Evolutionary conservation across 148 eudicot species (phyloP).

Genomic region (Amaranthus palmeri): DNA sequence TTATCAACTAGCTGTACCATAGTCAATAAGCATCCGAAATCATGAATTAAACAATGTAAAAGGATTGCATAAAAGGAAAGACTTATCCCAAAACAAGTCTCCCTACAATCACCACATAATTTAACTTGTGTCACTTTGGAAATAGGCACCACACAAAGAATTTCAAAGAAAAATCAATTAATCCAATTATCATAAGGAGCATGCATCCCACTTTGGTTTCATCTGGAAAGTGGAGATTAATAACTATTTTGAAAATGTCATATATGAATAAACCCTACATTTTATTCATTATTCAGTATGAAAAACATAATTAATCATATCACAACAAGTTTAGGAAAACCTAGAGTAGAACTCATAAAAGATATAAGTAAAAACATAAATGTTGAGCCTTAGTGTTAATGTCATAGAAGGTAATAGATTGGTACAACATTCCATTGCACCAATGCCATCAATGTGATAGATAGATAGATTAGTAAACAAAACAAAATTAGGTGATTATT

Average conservation of each 20-base stretch:
- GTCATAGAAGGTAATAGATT: too few relatives aligned
- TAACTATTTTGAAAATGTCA: not conserved
- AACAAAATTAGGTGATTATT: not conserved
- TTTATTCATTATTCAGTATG: not conserved
- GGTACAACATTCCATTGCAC: too few relatives aligned
- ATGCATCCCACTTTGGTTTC: not conserved
- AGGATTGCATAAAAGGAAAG: not conserved
- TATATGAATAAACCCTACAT: not conserved
- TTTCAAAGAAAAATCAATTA: not conserved
- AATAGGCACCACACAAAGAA: not conserved
- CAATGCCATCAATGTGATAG: too few relatives aligned
- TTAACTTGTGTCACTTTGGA: not conserved
- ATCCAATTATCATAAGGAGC: not conserved
- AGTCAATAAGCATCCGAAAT: not conserved
- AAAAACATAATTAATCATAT: not conserved
- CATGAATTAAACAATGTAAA: not conserved
- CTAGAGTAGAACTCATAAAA: not conserved
- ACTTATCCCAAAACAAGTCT: not conserved
- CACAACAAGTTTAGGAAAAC: not conserved
- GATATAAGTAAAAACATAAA: not conserved
- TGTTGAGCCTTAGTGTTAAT: not conserved
- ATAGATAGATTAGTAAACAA: not conserved
- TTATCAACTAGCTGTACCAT: slow-evolving; percentile 74
- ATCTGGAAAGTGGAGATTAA: too few relatives aligned
- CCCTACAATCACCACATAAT: not conserved